Conservation (phyloP, 2,329 filamentous ascomycete genomes). For the Zymoseptoria tritici region DNA sequence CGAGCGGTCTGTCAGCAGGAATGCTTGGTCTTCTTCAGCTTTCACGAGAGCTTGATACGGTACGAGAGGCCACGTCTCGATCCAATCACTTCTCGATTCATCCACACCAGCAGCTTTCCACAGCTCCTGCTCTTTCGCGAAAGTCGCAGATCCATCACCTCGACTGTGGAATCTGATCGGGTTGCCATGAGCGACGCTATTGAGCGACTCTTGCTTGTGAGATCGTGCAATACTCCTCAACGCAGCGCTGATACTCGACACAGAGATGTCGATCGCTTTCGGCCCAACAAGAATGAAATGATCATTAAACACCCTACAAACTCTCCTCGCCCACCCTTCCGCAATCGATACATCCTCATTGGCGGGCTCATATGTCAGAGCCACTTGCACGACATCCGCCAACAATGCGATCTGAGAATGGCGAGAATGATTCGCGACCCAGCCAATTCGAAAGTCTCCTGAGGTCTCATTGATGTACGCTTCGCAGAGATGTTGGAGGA, state of each 20-base stretch:
- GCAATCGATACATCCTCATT: conserved; percentile 15
- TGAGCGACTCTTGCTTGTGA: not conserved
- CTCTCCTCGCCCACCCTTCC: conserved; percentile 17
- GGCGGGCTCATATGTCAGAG: conserved; percentile 21
- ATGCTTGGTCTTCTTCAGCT: conserved; percentile 15
- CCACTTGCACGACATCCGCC: conserved; percentile 17
- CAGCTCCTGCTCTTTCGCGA: conserved; percentile 14
- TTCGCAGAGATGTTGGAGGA: conserved; percentile 11
- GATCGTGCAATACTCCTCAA: conserved; percentile 3
- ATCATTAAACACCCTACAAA: conserved; percentile 17
- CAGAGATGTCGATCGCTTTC: not conserved
- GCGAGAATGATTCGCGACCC: conserved; percentile 20
- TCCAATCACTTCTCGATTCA: conserved; percentile 3
- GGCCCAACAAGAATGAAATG: conserved; percentile 22
- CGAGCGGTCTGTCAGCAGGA: conserved; percentile 18
- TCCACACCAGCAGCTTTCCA: conserved; percentile 11
- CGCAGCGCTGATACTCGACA: not conserved
- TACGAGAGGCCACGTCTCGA: conserved; percentile 8
- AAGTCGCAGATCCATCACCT: conserved; percentile 20
- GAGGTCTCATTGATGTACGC: conserved; percentile 10
- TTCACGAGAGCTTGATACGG: conserved; percentile 18
- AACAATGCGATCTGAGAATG: conserved; percentile 20
- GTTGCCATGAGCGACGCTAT: not conserved
- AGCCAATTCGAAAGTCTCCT: conserved; percentile 15
- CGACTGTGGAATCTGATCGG: conserved; percentile 14